Conservation (phyloP, 192 early-diverging fungal species). For the Mortierella claussenii region DNA sequence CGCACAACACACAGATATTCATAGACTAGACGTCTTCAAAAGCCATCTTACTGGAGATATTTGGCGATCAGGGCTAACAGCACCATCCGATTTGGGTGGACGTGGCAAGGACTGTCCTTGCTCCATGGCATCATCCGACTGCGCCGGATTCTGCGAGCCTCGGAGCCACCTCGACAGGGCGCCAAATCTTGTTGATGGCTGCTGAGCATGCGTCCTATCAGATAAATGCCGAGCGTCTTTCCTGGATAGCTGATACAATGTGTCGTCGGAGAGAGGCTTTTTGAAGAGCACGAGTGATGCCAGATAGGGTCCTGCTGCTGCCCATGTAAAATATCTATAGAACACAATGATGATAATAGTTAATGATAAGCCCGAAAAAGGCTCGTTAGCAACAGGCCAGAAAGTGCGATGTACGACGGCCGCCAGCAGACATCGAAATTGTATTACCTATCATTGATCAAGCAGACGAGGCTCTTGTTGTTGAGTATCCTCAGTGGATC, state of each 20-base stretch:
- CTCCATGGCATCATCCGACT: constrained; percentile 2
- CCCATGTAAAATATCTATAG: constrained; percentile 69
- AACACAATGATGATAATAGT: too few relatives aligned
- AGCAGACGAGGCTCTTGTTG: constrained; percentile 37
- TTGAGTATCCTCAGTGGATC: constrained; percentile 40
- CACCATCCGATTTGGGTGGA: neutral
- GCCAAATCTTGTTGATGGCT: constrained; percentile 23
- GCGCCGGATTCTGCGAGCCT: constrained; percentile 16
- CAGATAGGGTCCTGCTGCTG: constrained; percentile 68
- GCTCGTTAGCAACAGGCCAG: too few relatives aligned
- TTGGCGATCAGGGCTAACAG: too few relatives aligned
- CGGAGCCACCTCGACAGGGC: constrained; percentile 33
- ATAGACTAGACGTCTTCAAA: too few relatives aligned
- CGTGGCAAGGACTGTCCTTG: neutral
- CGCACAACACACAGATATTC: too few relatives aligned
- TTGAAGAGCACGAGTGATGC: constrained; percentile 64
- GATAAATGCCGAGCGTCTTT: constrained; percentile 26
- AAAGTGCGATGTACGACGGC: too few relatives aligned
- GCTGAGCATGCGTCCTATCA: constrained; percentile 9
- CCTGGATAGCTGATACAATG: constrained; percentile 25
- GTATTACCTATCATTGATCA: constrained; percentile 40
- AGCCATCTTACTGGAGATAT: neutral
- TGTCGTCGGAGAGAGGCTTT: constrained; percentile 62
- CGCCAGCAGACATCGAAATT: too few relatives aligned
- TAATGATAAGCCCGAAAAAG: too few relatives aligned